Percentiles rank a stretch among this genome's conserved stretches.
phyloP scores from a whole-genome alignment of 805 yeast genomes.

The Kuraishia molischiana region DNA sequence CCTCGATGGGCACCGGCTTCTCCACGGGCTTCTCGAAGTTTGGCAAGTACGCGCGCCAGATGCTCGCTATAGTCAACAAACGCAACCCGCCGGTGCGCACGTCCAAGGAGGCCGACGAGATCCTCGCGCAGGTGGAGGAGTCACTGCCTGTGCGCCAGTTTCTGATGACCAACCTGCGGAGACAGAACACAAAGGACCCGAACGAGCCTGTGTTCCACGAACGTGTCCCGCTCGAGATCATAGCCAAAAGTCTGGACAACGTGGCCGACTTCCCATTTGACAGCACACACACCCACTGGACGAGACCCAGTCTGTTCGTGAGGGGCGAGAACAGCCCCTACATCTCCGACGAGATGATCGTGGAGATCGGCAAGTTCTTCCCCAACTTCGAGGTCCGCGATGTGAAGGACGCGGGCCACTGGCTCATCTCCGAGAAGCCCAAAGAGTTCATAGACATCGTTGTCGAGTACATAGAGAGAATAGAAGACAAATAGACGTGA shows the following conservation, averaged over 20 bases:
- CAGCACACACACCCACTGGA: slow-evolving; percentile 40
- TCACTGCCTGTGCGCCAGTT: slow-evolving; percentile 61
- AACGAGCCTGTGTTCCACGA: slow-evolving; percentile 14
- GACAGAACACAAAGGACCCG: slow-evolving; percentile 27
- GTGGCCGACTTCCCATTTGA: slow-evolving; percentile 75
- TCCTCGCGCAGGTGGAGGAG: slow-evolving; percentile 54
- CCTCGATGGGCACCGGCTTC: slow-evolving; percentile 35
- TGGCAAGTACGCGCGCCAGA: slow-evolving; percentile 53
- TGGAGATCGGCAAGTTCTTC: slow-evolving; percentile 65
- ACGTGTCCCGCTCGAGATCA: slow-evolving; percentile 62
- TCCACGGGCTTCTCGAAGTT: slow-evolving; percentile 36
- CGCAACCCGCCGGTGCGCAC: slow-evolving; percentile 29
- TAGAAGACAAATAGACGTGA: slow-evolving; percentile 12
- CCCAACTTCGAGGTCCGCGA: slow-evolving; percentile 71
- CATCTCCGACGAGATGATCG: slow-evolving; percentile 73
- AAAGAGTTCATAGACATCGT: slow-evolving; percentile 56
- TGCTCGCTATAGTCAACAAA: slow-evolving; percentile 46
- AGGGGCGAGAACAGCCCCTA: slow-evolving; percentile 71
- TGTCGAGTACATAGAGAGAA: slow-evolving; percentile 46
- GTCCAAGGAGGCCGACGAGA: slow-evolving; percentile 58
- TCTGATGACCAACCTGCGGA: slow-evolving; percentile 56
- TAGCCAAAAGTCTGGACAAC: slow-evolving; percentile 53
- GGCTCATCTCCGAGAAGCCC: slow-evolving; percentile 88
- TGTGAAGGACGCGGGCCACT: slow-evolving; percentile 79
- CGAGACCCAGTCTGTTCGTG: slow-evolving; percentile 68